These are phyloP conservation scores for Elaeagnus macrophylla DNA, from an alignment of 306 rosid species.

Conservation along the genomic window DNA sequence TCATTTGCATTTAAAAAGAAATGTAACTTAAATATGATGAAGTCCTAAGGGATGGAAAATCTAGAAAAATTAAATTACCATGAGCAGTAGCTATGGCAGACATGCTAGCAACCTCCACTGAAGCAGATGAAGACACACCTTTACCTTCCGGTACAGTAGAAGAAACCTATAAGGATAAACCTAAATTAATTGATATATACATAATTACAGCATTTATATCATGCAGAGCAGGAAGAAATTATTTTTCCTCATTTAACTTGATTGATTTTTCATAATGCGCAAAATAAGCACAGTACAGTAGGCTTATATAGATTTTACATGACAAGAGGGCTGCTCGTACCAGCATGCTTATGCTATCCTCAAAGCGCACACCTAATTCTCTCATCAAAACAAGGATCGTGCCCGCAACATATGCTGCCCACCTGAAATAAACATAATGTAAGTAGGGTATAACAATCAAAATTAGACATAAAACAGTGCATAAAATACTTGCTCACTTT, in stretches of 20 bases:
- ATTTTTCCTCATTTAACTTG: too few relatives aligned
- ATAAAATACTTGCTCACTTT: constrained; percentile 38
- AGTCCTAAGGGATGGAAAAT: neutral
- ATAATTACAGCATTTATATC: too few relatives aligned
- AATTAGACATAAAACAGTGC: neutral
- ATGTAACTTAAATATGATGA: neutral
- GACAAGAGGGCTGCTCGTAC: constrained; percentile 28
- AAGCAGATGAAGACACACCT: constrained; percentile 96
- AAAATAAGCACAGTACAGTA: neutral
- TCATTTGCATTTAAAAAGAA: neutral
- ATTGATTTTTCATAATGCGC: too few relatives aligned
- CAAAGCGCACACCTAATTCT: constrained; percentile 66
- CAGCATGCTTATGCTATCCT: constrained; percentile 79
- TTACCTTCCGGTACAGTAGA: constrained; percentile 98
- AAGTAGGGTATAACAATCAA: constrained; percentile 13
- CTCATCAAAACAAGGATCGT: constrained; percentile 77
- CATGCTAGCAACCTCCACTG: constrained; percentile 94
- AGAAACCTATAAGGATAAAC: constrained; percentile 45
- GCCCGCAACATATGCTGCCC: constrained; percentile 98
- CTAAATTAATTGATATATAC: too few relatives aligned
- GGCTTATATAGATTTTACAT: neutral
- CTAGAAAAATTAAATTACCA: constrained; percentile 38
- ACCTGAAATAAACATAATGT: constrained; percentile 33
- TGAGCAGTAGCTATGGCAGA: constrained; percentile 84
- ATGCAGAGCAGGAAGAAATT: too few relatives aligned